phyloP scores from a whole-genome alignment of 2,329 filamentous ascomycete genomes.

The Colletotrichum sp. region DNA sequence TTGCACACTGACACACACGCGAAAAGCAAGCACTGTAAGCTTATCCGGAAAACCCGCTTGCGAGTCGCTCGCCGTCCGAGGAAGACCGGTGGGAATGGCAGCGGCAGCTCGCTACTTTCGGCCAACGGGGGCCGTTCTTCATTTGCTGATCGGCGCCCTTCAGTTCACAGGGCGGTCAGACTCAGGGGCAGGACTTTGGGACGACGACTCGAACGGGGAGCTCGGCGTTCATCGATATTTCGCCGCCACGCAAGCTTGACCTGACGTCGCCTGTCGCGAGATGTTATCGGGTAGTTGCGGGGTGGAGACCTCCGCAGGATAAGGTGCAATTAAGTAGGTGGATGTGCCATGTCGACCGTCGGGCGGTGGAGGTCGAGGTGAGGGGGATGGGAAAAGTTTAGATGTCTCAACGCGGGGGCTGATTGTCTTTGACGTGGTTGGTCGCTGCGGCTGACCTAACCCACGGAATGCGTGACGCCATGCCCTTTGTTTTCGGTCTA shows the following conservation, averaged over 20 bases:
- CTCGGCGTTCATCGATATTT: not conserved
- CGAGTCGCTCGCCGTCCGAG: not conserved
- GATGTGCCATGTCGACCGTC: not conserved
- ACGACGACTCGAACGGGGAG: not conserved
- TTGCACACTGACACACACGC: not conserved
- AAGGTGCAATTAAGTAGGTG: not conserved
- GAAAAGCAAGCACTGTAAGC: not conserved
- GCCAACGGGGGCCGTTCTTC: not conserved
- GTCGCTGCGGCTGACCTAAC: not conserved
- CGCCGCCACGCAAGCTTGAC: not conserved
- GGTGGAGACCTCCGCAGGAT: slow-evolving; percentile 14
- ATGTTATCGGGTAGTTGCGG: not conserved
- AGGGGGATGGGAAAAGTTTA: not conserved
- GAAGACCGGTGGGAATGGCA: not conserved
- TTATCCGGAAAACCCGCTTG: not conserved
- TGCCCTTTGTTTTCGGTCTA: not conserved
- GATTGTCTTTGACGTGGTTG: not conserved
- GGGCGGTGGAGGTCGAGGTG: not conserved
- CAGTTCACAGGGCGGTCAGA: not conserved
- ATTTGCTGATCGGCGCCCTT: not conserved
- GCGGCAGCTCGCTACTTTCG: not conserved
- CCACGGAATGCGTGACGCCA: not conserved
- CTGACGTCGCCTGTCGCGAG: not conserved
- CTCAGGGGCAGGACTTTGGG: not conserved
- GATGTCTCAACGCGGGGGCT: not conserved